phyloP scores from a whole-genome alignment of 805 yeast species.

The Candida methanosorbosa region DNA sequence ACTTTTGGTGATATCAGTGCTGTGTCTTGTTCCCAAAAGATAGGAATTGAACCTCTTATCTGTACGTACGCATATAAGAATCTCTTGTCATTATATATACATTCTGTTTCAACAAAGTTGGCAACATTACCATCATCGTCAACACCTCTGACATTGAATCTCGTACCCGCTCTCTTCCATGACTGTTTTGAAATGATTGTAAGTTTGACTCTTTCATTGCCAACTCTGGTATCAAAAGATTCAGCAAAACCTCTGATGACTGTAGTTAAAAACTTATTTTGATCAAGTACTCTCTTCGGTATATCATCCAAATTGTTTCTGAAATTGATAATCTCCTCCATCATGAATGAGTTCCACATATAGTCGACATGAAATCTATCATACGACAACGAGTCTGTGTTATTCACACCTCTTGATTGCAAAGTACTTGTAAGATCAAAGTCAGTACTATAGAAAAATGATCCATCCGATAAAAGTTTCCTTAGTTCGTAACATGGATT shows the following conservation, averaged over 20 bases:
- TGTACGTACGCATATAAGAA: constrained; percentile 71
- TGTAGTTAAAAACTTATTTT: constrained; percentile 76
- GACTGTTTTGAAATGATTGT: constrained; percentile 89
- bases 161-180: constrained; percentile 96
- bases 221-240: constrained; percentile 41
- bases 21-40: constrained; percentile 97
- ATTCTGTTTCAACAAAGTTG: constrained; percentile 90
- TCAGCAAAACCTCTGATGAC: constrained; percentile 95
- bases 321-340: constrained; percentile 71
- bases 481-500: constrained; percentile 82
- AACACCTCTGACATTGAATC: constrained; percentile 90
- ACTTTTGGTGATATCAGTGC: constrained; percentile 88
- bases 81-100: constrained; percentile 45
- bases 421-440: constrained; percentile 86
- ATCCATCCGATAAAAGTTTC: constrained; percentile 75
- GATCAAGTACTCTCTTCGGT: constrained; percentile 56
- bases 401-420: constrained; percentile 61
- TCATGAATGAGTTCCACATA: constrained; percentile 96
- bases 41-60: constrained; percentile 92
- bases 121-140: constrained; percentile 96
- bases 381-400: constrained; percentile 32
- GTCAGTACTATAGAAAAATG: constrained; percentile 86
- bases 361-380: constrained; percentile 72
- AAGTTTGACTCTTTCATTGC: constrained; percentile 35
- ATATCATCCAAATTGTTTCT: constrained; percentile 58